Conservation (phyloP, 2,329 filamentous ascomycete species). For the Orbilia ellipsospora region DNA sequence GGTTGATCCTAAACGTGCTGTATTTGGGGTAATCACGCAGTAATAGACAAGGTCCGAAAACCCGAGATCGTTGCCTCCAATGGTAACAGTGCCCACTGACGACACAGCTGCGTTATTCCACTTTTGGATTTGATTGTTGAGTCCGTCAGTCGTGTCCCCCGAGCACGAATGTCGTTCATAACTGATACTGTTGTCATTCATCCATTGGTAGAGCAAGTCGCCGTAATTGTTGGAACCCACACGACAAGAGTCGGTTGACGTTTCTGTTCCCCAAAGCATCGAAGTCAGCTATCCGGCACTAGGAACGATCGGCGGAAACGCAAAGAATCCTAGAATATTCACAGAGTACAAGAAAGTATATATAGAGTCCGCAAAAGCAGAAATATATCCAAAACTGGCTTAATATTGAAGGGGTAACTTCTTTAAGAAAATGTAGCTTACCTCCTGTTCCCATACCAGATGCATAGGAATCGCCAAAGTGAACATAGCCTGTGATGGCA, state of each 20-base stretch:
- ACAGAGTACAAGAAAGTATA: conserved; percentile 4
- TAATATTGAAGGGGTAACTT: conserved; percentile 5
- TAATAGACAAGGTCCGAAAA: conserved; percentile 6
- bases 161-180: conserved; percentile 3
- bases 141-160: conserved; percentile 2
- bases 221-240: conserved; percentile 5
- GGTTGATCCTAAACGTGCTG: conserved; percentile 5
- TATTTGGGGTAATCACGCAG: conserved; percentile 5
- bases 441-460: conserved; percentile 2
- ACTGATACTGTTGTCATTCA: conserved; percentile 6
- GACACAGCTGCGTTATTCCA: conserved; percentile 5
- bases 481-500: conserved; percentile 3
- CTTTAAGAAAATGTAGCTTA: conserved; percentile 7
- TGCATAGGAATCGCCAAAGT: conserved; percentile 5
- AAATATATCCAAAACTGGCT: conserved; percentile 5
- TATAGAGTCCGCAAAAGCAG: conserved; percentile 1
- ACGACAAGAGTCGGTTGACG: conserved; percentile 5
- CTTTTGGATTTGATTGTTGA: conserved; percentile 6
- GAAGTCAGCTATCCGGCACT: conserved; percentile 1
- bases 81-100: conserved; percentile 3
- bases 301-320: no score
- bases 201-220: conserved; percentile 2
- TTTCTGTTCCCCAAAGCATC: conserved; percentile 5
- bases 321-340: neutral
- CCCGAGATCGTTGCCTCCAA: conserved; percentile 4